These are phyloP conservation scores for Mortierella claussenii DNA, from an alignment of 192 early-diverging fungal species.

Conservation along the genomic window DNA sequence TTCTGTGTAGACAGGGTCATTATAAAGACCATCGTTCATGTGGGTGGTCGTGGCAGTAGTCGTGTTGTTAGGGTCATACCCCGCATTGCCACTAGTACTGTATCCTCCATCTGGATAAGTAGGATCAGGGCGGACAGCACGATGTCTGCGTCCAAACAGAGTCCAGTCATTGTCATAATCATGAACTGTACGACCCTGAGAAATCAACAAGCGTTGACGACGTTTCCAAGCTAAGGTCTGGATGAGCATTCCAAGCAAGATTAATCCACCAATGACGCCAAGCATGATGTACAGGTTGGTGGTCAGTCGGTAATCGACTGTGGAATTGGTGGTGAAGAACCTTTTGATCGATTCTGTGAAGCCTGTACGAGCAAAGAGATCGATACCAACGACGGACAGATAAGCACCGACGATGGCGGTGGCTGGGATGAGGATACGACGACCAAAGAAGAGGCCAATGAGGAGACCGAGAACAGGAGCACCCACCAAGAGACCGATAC, in stretches of 20 bases:
- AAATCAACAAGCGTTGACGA: slow-evolving; percentile 1
- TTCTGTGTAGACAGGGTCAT: slow-evolving; percentile 1
- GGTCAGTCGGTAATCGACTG: slow-evolving; percentile 12
- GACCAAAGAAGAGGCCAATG: slow-evolving; percentile 23
- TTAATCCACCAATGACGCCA: slow-evolving; percentile 19
- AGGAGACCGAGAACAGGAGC: slow-evolving; percentile 11
- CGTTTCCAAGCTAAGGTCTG: slow-evolving; percentile 19
- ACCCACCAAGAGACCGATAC: slow-evolving; percentile 36
- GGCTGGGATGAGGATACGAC: slow-evolving; percentile 35
- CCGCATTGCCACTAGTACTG: background rate
- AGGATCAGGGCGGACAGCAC: slow-evolving; percentile 24
- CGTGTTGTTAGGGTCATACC: background rate
- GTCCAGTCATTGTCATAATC: slow-evolving; percentile 18
- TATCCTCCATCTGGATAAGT: slow-evolving; percentile 26
- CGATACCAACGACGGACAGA: slow-evolving; percentile 23
- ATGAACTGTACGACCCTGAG: slow-evolving; percentile 21
- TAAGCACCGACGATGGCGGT: slow-evolving; percentile 36
- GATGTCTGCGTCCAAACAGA: background rate
- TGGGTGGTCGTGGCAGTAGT: background rate
- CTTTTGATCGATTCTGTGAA: slow-evolving; percentile 20
- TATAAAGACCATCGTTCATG: background rate
- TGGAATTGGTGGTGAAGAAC: slow-evolving; percentile 23
- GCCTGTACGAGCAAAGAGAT: slow-evolving; percentile 40
- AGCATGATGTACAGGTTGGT: slow-evolving; percentile 48
- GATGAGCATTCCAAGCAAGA: slow-evolving; percentile 2